Evolutionary conservation across 768 basidiomycete species (phyloP).

Genomic region (Termitomyces bulborhizus): DNA sequence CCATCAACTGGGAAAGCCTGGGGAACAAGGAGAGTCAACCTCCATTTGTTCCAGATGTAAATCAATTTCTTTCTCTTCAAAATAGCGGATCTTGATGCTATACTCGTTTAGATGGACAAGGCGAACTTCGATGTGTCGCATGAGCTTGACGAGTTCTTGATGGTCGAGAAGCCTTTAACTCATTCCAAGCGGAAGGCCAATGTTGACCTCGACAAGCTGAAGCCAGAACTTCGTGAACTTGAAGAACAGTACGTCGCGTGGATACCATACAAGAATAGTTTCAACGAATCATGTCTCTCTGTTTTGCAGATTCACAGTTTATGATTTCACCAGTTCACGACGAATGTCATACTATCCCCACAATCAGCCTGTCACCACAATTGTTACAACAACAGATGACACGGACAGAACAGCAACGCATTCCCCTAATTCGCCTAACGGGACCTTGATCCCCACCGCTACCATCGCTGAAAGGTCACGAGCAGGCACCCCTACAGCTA

Average conservation of each 20-base stretch:
- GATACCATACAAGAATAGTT: neutral
- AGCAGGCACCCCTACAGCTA: constrained; percentile 39
- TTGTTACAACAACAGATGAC: constrained; percentile 33
- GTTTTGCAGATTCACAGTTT: constrained; percentile 72
- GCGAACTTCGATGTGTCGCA: constrained; percentile 99
- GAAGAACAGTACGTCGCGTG: constrained; percentile 74
- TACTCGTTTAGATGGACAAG: constrained; percentile 66
- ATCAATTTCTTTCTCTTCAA: constrained; percentile 25
- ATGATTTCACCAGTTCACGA: constrained; percentile 71
- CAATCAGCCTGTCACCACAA: constrained; percentile 54
- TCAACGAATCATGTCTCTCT: neutral
- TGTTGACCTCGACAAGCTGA: constrained; percentile 80
- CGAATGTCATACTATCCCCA: constrained; percentile 87
- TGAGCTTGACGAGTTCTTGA: constrained; percentile 93
- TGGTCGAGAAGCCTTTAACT: constrained; percentile 97
- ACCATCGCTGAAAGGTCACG: constrained; percentile 45
- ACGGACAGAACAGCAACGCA: constrained; percentile 36
- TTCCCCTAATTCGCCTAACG: constrained; percentile 35
- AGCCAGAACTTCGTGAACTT: constrained; percentile 84
- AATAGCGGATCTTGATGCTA: constrained; percentile 4
- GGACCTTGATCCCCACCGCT: constrained; percentile 37
- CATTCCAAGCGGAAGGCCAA: constrained; percentile 90
- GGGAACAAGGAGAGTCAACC: constrained; percentile 66
- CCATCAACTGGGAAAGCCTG: constrained; percentile 76
- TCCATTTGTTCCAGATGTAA: constrained; percentile 88